phyloP scores from a whole-genome alignment of 192 early-diverging fungal genomes.

The Coemansia erecta region DNA sequence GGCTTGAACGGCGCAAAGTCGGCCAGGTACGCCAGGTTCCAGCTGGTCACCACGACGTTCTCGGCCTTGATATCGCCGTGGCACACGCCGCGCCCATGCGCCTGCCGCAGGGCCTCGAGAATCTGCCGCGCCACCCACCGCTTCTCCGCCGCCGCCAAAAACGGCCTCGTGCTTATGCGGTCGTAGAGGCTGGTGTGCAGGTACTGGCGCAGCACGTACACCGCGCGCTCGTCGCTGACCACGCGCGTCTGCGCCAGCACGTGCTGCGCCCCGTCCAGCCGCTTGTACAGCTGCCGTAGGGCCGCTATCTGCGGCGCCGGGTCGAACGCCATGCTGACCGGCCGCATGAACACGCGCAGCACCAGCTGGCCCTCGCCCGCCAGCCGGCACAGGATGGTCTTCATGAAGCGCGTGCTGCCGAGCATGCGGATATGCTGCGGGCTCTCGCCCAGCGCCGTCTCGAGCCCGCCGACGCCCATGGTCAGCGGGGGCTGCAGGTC shows the following conservation, averaged over 20 bases:
- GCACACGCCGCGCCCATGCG: slow-evolving; percentile 68
- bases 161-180: slow-evolving; percentile 93
- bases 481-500: slow-evolving; percentile 49
- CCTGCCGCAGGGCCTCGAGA: slow-evolving; percentile 73
- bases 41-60: slow-evolving; percentile 90
- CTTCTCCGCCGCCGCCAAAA: slow-evolving; percentile 81
- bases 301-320: slow-evolving; percentile 27
- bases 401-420: slow-evolving; percentile 91
- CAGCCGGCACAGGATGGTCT: slow-evolving; percentile 79
- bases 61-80: slow-evolving; percentile 98
- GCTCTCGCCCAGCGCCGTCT: slow-evolving; percentile 45
- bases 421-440: slow-evolving; percentile 57
- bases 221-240: slow-evolving; percentile 86
- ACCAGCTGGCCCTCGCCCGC: slow-evolving; percentile 81
- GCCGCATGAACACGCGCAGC: slow-evolving; percentile 92
- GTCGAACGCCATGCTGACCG: slow-evolving; percentile 57
- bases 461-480: slow-evolving; percentile 46
- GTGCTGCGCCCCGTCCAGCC: slow-evolving; percentile 69
- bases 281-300: slow-evolving; percentile 32
- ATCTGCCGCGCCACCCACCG: slow-evolving; percentile 95
- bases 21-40: slow-evolving; percentile 90
- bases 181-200: slow-evolving; percentile 94
- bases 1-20: slow-evolving; percentile 94
- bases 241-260: slow-evolving; percentile 76
- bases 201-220: slow-evolving; percentile 85